These are phyloP conservation scores for Endoconidiophora laricicola DNA, from an alignment of 2,329 filamentous ascomycete species.

Conservation along the genomic window DNA sequence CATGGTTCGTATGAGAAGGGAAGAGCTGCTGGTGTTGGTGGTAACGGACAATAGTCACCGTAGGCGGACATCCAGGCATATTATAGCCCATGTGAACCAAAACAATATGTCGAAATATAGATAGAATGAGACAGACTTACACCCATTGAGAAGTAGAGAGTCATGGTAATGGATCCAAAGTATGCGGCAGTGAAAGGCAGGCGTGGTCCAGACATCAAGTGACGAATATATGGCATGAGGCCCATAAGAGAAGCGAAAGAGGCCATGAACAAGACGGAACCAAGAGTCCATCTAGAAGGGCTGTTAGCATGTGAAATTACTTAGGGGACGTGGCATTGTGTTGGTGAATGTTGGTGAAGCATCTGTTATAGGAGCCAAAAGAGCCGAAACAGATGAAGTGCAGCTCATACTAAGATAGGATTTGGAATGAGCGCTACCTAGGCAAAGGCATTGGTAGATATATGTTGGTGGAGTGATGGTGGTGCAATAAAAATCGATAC, in stretches of 20 bases:
- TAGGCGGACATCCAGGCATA: no score
- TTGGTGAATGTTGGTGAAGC: no score
- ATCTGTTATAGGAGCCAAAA: constrained; percentile 16
- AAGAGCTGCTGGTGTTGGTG: no score
- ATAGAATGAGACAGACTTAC: constrained; percentile 41
- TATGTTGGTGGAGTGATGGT: no score
- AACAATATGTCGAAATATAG: background rate
- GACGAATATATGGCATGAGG: constrained; percentile 62
- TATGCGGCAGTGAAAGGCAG: constrained; percentile 88
- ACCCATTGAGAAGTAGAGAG: constrained; percentile 79
- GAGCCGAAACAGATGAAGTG: no score
- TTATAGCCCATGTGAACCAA: no score
- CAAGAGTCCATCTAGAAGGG: constrained; percentile 70
- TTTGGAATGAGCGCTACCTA: no score
- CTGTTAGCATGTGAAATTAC: constrained; percentile 3
- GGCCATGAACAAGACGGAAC: constrained; percentile 72
- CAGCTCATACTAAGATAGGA: no score
- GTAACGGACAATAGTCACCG: no score
- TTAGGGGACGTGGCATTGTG: constrained; percentile 6
- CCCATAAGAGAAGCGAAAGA: constrained; percentile 95
- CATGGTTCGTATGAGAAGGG: no score
- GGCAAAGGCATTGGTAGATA: no score
- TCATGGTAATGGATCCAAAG: constrained; percentile 81
- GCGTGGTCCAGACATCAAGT: constrained; percentile 69
- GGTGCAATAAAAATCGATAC: no score